Evolutionary conservation across 768 basidiomycete genomes (phyloP), one percentile per base, ranked within the genome.

Genomic region (Hygrocybe punicea): DNA sequence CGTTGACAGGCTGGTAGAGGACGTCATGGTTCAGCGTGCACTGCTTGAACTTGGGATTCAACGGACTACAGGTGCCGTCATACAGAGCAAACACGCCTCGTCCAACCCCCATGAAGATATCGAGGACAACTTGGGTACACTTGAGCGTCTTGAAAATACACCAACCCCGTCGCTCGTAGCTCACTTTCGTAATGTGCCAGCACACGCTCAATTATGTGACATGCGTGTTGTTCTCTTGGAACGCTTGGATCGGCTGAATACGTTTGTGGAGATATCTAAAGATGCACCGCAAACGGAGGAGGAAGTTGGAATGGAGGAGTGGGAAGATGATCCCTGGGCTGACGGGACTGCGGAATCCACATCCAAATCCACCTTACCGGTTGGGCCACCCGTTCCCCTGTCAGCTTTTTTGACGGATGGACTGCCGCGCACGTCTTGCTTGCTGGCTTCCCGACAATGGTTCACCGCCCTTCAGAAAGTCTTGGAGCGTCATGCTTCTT

Each of bases 301-400:
- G 9, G 83, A 85, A 52, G 78, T 79, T 54, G 75, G 77, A 19
- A 77, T 78, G 54, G 83, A 83, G 40, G 87, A 86, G 51, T 89
- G 87, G 88, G 83, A 84, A 62, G 89, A 87, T 62, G 87, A 90
- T 67, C 87, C 89, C 11, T 91, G 88, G 87, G 84, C 76, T 36
- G 86, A 90, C 25, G 69, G 64, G 45, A 58, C 64, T 24, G 55
- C 60, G 14, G 60, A 60, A 6, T 51, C 50, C 25, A 33, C 64
- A 14, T 57, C 61, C 44, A 65, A 66, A 46, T 70, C 76, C 1
- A 66, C 65, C 21, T 60, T 63, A 14, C 57, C 68, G 39, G 55
- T 71, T 9, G 77, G 71, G 65, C 67, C 70, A 19, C 77, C 78
- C 50, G 64, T 93, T 24, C 63, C 81, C 2, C 79, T 96, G 19